Conservation (phyloP, 139 green algal genomes). For the Coccomyxa sp. region DNA sequence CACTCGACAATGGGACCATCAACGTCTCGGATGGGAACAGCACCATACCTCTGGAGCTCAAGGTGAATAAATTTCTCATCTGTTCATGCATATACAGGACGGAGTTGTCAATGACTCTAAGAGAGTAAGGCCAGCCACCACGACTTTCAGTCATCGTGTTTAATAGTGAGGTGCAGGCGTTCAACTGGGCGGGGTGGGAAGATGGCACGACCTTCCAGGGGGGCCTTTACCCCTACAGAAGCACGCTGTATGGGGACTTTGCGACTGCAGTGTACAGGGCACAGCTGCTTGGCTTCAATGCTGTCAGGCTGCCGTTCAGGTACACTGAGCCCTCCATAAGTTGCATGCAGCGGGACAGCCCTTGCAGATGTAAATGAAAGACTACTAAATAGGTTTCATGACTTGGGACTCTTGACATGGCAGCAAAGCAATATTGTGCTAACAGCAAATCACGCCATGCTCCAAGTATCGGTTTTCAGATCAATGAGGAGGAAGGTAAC, state of each 20-base stretch:
- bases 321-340: neutral
- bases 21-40: neutral
- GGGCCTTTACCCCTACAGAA: neutral
- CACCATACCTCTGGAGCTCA: neutral
- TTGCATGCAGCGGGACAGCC: neutral
- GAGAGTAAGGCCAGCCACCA: too few species aligned
- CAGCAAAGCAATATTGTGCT: too few species aligned
- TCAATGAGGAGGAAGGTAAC: too few species aligned
- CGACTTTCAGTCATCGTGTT: neutral
- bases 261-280: slow-evolving; percentile 42
- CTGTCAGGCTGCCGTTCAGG: slow-evolving; percentile 30
- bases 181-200: neutral
- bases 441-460: neutral
- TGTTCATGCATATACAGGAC: neutral
- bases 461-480: neutral
- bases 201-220: neutral
- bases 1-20: neutral
- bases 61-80: neutral
- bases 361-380: neutral
- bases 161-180: neutral
- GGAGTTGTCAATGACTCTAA: neutral
- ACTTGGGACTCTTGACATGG: too few species aligned
- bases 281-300: slow-evolving; percentile 50
- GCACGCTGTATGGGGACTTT: slow-evolving; percentile 11
- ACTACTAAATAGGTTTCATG: neutral